Conservation (phyloP, 1,284 basidiomycete species). For the Cutaneotrichosporon mucoides region DNA sequence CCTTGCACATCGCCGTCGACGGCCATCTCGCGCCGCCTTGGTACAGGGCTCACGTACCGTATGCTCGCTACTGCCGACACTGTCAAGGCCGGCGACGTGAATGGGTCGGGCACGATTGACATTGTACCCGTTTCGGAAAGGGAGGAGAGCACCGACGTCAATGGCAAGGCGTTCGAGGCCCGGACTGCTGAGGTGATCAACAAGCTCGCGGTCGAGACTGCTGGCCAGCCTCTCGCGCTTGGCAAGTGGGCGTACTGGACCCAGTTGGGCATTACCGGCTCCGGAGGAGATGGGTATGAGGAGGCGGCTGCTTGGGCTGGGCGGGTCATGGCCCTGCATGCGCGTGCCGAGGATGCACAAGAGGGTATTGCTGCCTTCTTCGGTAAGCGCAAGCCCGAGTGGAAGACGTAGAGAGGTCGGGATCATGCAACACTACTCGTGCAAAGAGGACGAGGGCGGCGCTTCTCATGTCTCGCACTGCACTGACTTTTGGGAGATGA, state of each 20-base stretch:
- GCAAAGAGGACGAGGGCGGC: too few species aligned
- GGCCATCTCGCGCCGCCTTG: constrained; percentile 14
- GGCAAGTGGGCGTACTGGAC: constrained; percentile 25
- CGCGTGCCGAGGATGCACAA: constrained; percentile 17
- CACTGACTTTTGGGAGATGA: too few species aligned
- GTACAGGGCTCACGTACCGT: constrained; percentile 15
- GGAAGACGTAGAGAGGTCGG: constrained; percentile 11
- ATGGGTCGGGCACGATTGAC: constrained; percentile 10
- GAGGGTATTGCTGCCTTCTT: constrained; percentile 20
- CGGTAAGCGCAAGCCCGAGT: constrained; percentile 17
- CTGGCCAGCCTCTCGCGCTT: constrained; percentile 17
- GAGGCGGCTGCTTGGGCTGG: constrained; percentile 18
- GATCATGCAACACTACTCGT: too few species aligned
- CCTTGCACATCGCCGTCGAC: constrained; percentile 17
- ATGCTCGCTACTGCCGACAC: constrained; percentile 19
- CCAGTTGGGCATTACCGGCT: constrained; percentile 11
- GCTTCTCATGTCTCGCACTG: too few species aligned
- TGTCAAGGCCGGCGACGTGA: constrained; percentile 11
- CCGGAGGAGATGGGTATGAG: constrained; percentile 18
- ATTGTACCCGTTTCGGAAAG: constrained; percentile 14
- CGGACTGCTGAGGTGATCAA: constrained; percentile 11
- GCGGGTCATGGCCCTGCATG: constrained; percentile 21
- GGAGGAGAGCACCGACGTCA: constrained; percentile 8
- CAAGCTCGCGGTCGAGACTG: constrained; percentile 6
- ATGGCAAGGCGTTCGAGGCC: constrained; percentile 9